phyloP scores from a whole-genome alignment of 305 asterid genomes.

The Fraxinus albicans region DNA sequence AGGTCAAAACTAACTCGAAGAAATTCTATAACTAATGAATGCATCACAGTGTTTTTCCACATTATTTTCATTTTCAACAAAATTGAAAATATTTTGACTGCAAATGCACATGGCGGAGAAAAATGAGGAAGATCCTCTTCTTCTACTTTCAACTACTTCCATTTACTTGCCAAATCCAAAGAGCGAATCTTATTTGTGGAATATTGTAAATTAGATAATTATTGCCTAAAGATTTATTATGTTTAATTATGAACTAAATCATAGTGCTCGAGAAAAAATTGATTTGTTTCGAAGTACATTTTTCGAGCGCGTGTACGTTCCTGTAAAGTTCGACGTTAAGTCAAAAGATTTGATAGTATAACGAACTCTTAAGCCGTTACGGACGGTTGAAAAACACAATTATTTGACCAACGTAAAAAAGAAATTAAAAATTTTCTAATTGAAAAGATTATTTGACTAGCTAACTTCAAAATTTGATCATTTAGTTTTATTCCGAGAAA shows the following conservation, averaged over 20 bases:
- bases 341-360: not conserved
- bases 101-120: not conserved
- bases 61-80: not conserved
- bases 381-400: not conserved
- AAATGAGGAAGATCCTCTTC: not conserved
- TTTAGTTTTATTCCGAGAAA: not conserved
- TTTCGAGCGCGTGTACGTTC: not conserved
- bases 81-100: constrained; percentile 1
- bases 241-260: not conserved
- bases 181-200: not conserved
- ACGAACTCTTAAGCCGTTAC: not conserved
- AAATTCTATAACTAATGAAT: not conserved
- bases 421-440: not conserved
- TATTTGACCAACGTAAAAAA: not conserved
- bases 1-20: not conserved
- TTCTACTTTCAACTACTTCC: not conserved
- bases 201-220: not conserved
- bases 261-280: not conserved
- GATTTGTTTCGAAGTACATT: not conserved
- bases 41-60: not conserved
- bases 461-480: not conserved
- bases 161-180: not conserved
- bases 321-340: not conserved
- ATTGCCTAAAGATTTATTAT: not conserved
- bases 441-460: not conserved